Evolutionary conservation across 2,329 filamentous ascomycete species (phyloP).

Genomic region (Fusarium sp.): DNA sequence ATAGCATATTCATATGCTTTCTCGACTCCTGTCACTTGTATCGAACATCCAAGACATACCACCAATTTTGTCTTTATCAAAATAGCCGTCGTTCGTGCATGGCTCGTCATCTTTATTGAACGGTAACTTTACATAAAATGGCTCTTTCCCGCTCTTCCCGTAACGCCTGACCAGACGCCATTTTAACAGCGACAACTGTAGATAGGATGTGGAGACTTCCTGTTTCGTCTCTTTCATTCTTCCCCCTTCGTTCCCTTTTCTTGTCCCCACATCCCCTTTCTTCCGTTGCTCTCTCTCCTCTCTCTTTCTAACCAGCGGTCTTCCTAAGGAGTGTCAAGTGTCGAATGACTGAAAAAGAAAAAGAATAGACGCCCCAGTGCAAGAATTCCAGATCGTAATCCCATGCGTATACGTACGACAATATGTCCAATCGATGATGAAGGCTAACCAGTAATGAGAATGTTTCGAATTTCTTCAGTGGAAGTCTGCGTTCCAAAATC

Average conservation of each 20-base stretch:
- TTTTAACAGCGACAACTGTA: conserved; percentile 40
- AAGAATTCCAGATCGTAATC: conserved; percentile 43
- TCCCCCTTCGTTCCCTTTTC: conserved; percentile 2
- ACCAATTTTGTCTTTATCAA: conserved; percentile 35
- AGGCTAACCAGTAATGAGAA: conserved; percentile 14
- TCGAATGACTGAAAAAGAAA: conserved; percentile 41
- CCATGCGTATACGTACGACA: conserved; percentile 41
- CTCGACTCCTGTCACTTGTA: not conserved
- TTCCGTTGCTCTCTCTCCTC: conserved; percentile 1
- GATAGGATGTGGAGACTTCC: conserved; percentile 38
- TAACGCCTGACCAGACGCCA: conserved; percentile 51
- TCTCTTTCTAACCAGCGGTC: conserved; percentile 17
- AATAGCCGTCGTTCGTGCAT: conserved; percentile 34
- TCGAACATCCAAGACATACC: conserved; percentile 2
- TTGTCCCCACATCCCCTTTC: not conserved
- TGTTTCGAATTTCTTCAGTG: conserved; percentile 14
- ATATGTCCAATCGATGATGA: conserved; percentile 29
- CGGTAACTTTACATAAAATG: conserved; percentile 48
- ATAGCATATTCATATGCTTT: not conserved
- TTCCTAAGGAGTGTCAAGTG: conserved; percentile 43
- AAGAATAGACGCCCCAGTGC: conserved; percentile 38
- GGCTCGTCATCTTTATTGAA: conserved; percentile 43
- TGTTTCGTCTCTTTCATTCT: conserved; percentile 26
- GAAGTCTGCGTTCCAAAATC: conserved; percentile 4
- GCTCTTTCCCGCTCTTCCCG: conserved; percentile 47